These are phyloP conservation scores for Cryptococcus wingfieldii DNA, from an alignment of 1,284 basidiomycete genomes.

Conservation along the genomic window DNA sequence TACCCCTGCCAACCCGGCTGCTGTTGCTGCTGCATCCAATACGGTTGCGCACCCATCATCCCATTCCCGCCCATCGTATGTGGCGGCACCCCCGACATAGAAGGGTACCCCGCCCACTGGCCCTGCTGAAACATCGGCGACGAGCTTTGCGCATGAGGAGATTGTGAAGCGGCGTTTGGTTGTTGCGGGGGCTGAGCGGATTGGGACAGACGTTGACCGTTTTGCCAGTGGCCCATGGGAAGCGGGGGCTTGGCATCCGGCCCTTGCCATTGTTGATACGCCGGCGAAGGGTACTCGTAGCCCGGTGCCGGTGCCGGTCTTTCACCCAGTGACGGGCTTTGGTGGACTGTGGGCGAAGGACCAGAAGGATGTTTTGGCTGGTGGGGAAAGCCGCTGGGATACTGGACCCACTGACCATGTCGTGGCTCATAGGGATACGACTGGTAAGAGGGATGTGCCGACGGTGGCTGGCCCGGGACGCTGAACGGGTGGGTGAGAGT, in stretches of 20 bases:
- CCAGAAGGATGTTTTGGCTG: background rate
- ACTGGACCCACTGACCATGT: background rate
- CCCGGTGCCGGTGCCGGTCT: background rate
- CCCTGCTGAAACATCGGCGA: background rate
- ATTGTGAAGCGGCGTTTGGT: too few species aligned
- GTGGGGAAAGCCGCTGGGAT: background rate
- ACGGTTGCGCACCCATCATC: constrained; percentile 13
- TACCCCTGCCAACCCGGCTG: constrained; percentile 21
- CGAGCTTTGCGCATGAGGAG: too few species aligned
- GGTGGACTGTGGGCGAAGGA: too few species aligned
- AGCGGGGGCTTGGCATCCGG: too few species aligned
- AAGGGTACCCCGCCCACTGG: constrained; percentile 13
- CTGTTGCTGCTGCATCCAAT: constrained; percentile 21
- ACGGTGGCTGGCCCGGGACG: constrained; percentile 15
- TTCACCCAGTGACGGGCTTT: too few species aligned
- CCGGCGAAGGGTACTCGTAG: background rate
- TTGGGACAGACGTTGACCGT: too few species aligned
- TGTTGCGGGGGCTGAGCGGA: too few species aligned
- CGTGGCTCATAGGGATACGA: constrained; percentile 17
- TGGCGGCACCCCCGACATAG: too few species aligned
- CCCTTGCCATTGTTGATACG: background rate
- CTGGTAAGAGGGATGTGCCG: constrained; percentile 27
- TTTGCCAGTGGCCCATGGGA: too few species aligned
- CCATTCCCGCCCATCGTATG: too few species aligned
- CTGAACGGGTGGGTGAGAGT: constrained; percentile 17